A percentile compares a stretch with the other conserved stretches of the same genome.
Conservation (phyloP, 2,329 filamentous ascomycete species). For the Aspergillus sp. region DNA sequence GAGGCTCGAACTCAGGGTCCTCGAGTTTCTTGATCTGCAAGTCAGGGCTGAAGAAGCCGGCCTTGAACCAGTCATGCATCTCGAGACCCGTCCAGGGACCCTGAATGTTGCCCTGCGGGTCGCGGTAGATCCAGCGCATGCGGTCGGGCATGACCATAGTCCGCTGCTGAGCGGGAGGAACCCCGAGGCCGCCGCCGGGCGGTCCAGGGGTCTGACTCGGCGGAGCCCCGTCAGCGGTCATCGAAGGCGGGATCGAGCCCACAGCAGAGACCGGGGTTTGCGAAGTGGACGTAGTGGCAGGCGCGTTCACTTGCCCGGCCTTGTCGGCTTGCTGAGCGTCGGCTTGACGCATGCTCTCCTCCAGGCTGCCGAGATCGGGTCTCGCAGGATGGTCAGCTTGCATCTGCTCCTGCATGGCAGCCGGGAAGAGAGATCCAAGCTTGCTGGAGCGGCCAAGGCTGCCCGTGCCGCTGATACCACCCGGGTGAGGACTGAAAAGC, state of each 20-base stretch:
- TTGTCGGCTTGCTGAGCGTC: slow-evolving; percentile 32
- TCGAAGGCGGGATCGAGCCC: slow-evolving; percentile 30
- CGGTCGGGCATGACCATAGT: slow-evolving; percentile 99
- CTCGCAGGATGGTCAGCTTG: slow-evolving; percentile 56
- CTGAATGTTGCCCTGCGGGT: slow-evolving; percentile 87
- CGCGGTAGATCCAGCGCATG: slow-evolving; percentile 98
- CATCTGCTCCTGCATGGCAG: slow-evolving; percentile 89
- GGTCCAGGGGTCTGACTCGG: slow-evolving; percentile 36
- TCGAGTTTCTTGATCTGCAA: slow-evolving; percentile 93
- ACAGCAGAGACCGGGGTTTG: slow-evolving; percentile 39
- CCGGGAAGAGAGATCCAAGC: slow-evolving; percentile 81
- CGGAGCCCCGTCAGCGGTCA: slow-evolving; percentile 32
- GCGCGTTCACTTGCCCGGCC: slow-evolving; percentile 26
- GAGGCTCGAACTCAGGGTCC: slow-evolving; percentile 88
- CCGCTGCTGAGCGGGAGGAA: slow-evolving; percentile 68
- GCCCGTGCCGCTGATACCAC: slow-evolving; percentile 56
- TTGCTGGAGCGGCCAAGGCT: slow-evolving; percentile 76
- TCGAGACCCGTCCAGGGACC: slow-evolving; percentile 94
- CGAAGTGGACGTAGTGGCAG: slow-evolving; percentile 32
- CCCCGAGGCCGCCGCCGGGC: slow-evolving; percentile 50
- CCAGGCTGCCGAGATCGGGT: slow-evolving; percentile 60
- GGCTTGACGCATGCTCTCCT: slow-evolving; percentile 55
- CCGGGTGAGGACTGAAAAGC: slow-evolving; percentile 61
- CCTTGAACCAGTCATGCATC: slow-evolving; percentile 99
- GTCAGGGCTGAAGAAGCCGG: slow-evolving; percentile 94